Base-by-base conservation (phyloP, 805 yeast species). In the Komagataella ulmi region DNA sequence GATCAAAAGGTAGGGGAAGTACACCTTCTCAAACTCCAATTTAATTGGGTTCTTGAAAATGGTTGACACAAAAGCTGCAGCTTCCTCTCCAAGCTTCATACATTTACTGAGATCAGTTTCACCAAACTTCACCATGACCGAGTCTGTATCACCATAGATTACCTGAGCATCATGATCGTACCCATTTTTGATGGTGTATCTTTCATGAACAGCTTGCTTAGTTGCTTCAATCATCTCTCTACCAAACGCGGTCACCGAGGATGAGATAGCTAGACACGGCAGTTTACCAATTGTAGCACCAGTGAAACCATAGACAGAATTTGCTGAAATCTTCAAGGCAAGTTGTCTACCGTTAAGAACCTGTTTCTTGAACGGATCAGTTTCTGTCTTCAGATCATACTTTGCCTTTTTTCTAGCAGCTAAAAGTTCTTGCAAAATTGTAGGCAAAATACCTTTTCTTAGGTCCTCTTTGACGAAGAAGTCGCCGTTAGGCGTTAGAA, bases 81-180 rank as follows among this genome's bases (percentile, higher is more conserved):
- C 99, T 60, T 91, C 96, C 59, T 89, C 85, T 5, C 99, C 99
- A 52, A 89, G 63, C 51, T 77, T 74, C 99, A 93, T 95, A 57
- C 96, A 87, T 30, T 85, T 85, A 52, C 74, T 81, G 55, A 91
- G 65, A 61, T 88, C 95, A 7, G 73, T 71, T 36, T 81, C 79
- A 1, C 99, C 99, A 70, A 93, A 93, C 63, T 88, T 90, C 47
- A 93, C 97, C 99, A 93, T 95, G 17, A 93, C 99, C 7, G 99
- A 95, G 76, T 93, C 99, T 0, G 99, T 93, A 67, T 93, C 99
- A 73, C 99, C 99, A 64, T 93, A 93, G 45, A 93, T 84, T 55
- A 93, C 99, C 57, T 84, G 78, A 0, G 98, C 83, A 68, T 93
- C 95, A 62, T 75, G 81, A n/a, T 77, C 74, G 60, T 74, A 84